Percentiles rank a stretch among this genome's conserved stretches.
These are phyloP conservation scores for Sporopachydermia cereana DNA, from an alignment of 1,139 yeast species.

Conservation along the genomic window DNA sequence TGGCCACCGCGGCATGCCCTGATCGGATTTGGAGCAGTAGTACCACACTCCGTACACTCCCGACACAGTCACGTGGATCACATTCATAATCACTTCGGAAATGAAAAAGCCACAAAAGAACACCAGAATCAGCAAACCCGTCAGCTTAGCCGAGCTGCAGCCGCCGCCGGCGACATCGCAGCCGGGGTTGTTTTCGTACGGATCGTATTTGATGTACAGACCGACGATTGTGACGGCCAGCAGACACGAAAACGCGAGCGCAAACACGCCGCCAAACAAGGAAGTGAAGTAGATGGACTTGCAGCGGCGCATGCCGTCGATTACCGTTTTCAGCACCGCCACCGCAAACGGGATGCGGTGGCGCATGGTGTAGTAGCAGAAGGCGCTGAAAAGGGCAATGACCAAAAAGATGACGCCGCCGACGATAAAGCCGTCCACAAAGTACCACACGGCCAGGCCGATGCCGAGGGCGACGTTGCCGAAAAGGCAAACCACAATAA, in stretches of 20 bases:
- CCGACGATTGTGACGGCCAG: constrained; percentile 62
- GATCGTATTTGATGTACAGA: constrained; percentile 62
- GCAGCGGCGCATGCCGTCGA: constrained; percentile 61
- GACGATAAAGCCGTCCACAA: constrained; percentile 24
- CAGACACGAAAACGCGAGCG: constrained; percentile 53
- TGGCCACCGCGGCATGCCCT: constrained; percentile 72
- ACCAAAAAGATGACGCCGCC: constrained; percentile 37
- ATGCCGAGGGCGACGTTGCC: constrained; percentile 57
- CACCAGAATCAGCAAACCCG: constrained; percentile 54
- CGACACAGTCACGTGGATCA: constrained; percentile 75
- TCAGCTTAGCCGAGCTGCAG: constrained; percentile 54
- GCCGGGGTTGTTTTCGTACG: constrained; percentile 33
- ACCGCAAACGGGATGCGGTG: constrained; percentile 64
- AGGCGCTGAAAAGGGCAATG: constrained; percentile 51
- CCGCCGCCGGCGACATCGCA: constrained; percentile 38
- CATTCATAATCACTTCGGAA: constrained; percentile 72
- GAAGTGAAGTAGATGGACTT: constrained; percentile 63
- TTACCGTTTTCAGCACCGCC: constrained; percentile 54
- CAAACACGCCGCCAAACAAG: constrained; percentile 48
- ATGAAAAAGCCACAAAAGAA: constrained; percentile 82
- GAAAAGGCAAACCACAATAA: constrained; percentile 60
- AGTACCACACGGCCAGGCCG: constrained; percentile 66
- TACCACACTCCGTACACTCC: constrained; percentile 93
- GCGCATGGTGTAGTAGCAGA: constrained; percentile 66
- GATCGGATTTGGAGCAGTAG: constrained; percentile 62